Conservation (phyloP, 345 rosid genomes). For the Camelina hispida region DNA sequence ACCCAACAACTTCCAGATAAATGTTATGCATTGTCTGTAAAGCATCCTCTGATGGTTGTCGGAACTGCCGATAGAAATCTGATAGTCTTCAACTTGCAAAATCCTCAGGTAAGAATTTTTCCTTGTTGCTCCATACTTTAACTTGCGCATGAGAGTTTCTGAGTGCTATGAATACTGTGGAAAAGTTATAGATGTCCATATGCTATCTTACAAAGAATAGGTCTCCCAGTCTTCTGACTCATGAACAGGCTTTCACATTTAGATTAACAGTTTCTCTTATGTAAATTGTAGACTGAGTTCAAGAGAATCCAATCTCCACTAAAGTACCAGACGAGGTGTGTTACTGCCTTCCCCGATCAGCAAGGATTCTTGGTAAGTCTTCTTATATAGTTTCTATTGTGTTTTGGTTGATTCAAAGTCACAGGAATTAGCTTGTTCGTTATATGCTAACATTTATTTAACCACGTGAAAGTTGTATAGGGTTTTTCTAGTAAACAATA, state of each 20-base stretch:
- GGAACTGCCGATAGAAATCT: conserved; percentile 97
- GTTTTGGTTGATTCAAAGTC: neutral
- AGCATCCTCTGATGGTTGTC: conserved; percentile 92
- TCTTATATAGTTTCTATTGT: neutral
- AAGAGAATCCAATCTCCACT: conserved; percentile 87
- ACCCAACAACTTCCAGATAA: conserved; percentile 97
- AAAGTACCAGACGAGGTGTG: conserved; percentile 96
- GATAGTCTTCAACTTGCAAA: conserved; percentile 80
- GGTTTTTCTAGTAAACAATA: neutral
- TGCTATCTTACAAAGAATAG: conserved; percentile 19
- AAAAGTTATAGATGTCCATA: neutral
- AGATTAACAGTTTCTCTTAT: neutral
- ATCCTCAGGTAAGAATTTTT: conserved; percentile 72
- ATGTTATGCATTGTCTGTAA: conserved; percentile 83
- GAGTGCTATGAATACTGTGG: conserved; percentile 1
- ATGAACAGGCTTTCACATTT: neutral
- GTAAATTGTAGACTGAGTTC: conserved; percentile 67
- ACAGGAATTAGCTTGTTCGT: conserved; percentile 23
- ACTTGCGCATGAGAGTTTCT: neutral
- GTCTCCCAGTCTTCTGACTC: neutral
- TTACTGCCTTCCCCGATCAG: conserved; percentile 98
- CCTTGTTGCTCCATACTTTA: neutral
- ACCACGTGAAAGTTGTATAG: neutral
- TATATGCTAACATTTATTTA: conserved; percentile 10
- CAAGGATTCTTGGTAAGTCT: conserved; percentile 90